phyloP scores from a whole-genome alignment of 208 protist species.

The Herpetomonas samuelpessoai region DNA sequence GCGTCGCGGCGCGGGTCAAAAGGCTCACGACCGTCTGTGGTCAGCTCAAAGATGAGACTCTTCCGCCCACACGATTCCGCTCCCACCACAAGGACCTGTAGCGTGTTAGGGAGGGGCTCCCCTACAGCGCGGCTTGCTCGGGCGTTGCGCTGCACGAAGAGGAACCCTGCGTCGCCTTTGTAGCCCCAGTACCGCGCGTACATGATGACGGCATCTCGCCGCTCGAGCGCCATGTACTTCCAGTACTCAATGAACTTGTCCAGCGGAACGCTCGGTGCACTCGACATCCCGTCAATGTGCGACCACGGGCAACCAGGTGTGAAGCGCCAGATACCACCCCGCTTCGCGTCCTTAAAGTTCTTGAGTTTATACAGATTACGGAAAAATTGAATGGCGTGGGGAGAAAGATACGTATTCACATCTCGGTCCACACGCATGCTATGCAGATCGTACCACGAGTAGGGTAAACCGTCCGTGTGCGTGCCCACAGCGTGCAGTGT shows the following conservation, averaged over 20 bases:
- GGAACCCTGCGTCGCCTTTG: slow-evolving; percentile 68
- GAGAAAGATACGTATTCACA: slow-evolving; percentile 80
- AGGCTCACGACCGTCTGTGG: slow-evolving; percentile 14
- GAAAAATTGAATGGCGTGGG: slow-evolving; percentile 82
- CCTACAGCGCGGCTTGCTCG: slow-evolving; percentile 32
- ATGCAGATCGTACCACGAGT: slow-evolving; percentile 81
- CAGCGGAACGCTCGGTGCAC: slow-evolving; percentile 34
- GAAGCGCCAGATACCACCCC: slow-evolving; percentile 62
- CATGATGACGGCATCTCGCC: slow-evolving; percentile 65
- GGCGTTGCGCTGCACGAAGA: slow-evolving; percentile 58
- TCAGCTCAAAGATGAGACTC: slow-evolving; percentile 52
- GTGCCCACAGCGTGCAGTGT: slow-evolving; percentile 68
- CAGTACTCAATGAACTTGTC: slow-evolving; percentile 84
- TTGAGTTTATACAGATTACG: slow-evolving; percentile 71
- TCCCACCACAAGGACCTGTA: slow-evolving; percentile 72
- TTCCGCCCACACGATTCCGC: slow-evolving; percentile 41
- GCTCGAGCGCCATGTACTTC: slow-evolving; percentile 81
- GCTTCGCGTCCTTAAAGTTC: slow-evolving; percentile 28
- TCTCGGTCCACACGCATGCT: slow-evolving; percentile 46
- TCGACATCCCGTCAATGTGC: slow-evolving; percentile 53
- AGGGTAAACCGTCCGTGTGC: slow-evolving; percentile 66
- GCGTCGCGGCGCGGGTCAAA: slow-evolving; percentile 2
- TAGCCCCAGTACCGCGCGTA: slow-evolving; percentile 88
- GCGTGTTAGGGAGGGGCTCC: slow-evolving; percentile 67
- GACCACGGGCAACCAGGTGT: slow-evolving; percentile 86